Evolutionary conservation across 2,329 filamentous ascomycete species (phyloP).

Genomic region (Aphanoascus verrucosus): DNA sequence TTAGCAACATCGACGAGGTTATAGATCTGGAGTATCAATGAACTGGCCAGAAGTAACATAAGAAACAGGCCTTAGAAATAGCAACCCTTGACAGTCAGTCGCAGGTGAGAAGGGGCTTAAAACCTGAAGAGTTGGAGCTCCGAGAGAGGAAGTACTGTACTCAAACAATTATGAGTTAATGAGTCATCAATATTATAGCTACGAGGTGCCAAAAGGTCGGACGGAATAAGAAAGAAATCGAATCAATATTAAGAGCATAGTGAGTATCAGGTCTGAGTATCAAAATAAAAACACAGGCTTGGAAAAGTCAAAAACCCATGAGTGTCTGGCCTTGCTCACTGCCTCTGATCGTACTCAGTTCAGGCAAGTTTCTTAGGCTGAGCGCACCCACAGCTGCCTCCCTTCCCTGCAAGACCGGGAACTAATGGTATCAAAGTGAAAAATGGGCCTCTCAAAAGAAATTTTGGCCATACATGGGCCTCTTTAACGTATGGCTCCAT

Average conservation of each 20-base stretch:
- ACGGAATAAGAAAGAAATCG: background rate
- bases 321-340: constrained; percentile 6
- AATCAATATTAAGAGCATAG: constrained; percentile 13
- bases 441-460: background rate
- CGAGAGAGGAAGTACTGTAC: too few species aligned
- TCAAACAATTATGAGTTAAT: too few species aligned
- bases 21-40: too few species aligned
- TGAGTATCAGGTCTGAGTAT: constrained; percentile 12
- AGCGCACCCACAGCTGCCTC: background rate
- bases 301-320: constrained; percentile 8
- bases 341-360: background rate
- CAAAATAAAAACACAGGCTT: constrained; percentile 10
- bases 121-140: too few species aligned
- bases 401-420: background rate
- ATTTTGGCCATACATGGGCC: background rate
- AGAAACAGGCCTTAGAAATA: too few species aligned
- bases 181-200: background rate
- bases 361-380: background rate
- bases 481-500: background rate
- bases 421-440: constrained; percentile 10
- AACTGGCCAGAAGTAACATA: too few species aligned
- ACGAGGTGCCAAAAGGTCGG: background rate
- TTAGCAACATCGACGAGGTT: too few species aligned
- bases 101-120: too few species aligned
- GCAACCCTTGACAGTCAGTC: too few species aligned